Evolutionary conservation across 1,284 basidiomycete species (phyloP), one percentile per base, ranked within the genome.

Genomic region (Filobasidium uniguttulatum): DNA sequence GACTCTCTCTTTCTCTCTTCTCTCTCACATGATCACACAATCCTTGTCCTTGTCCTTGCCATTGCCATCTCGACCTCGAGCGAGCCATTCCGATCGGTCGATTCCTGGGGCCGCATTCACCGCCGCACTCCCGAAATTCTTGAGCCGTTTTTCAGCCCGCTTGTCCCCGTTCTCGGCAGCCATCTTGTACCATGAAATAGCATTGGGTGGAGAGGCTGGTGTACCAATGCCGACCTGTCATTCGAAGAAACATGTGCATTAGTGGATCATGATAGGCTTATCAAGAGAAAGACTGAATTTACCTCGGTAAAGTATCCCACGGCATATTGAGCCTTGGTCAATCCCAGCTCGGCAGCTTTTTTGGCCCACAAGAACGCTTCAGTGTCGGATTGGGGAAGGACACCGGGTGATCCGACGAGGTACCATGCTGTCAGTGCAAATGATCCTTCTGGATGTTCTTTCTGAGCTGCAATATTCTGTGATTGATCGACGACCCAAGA

Each of bases 371-470:
- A 73, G 68, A 83, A 97, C 8, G 91, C 93, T 65, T 98, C 91
- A 0, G 93, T 97, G 64, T 98, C 93, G 0, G 88, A 94, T 66
- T 98, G 94, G 1, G 93, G 93, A 26, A 98, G 76, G 7, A 98
- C 90, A 40, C 93, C 93, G 0, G 91, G 88, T 5, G 91, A 96
- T 48, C 94, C 94, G 54, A 98, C 93, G 56, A 98, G 82, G 65
- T 98, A 98, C 93, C 93, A 98, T 8, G 93, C 91, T 9, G 93
- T 97, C 30, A 98, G 76, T 2, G 93, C 93, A 65, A 98, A 98
- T 69, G 91, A 97, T 0, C 93, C 90, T 63, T 98, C 93, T 17
- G 85, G 82, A 65, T 98, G 94, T 60, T 82, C 82, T 71, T 97
- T 91, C 67, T 97, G 93, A 2, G 93, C 94, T 22, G 91, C 90